Base-by-base conservation (phyloP, 805 yeast species). In the Suhomyces faveliae region DNA sequence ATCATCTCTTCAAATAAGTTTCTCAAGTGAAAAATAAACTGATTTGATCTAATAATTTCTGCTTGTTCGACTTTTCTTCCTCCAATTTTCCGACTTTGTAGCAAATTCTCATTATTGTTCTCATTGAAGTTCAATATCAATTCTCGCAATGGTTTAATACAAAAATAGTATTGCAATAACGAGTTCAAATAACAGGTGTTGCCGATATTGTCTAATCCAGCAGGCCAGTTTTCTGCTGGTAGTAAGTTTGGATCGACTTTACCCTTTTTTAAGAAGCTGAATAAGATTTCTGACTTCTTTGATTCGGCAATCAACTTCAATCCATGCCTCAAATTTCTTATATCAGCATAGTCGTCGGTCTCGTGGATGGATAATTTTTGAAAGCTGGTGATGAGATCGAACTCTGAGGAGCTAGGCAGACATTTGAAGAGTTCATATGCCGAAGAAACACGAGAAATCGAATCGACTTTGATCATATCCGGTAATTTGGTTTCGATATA, bases 131-230 rank as follows among this genome's bases (percentile, higher is more conserved):
- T 57, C 45, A 87, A 56, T 15, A 89, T 76, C 50, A 78, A 76
- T 2, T 85, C 80, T 49, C 97, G 76, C 35, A 94, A 70, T 0
- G 97, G 97, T 47, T 81, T 80, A 40, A 94, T 80, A 5, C 89
- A 86, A 69, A 90, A 94, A 64, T 89, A 92, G 60, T 86, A 92
- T 62, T 92, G 99, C 37, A 92, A 69, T 42, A 94, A 72, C 0
- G 98, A 92, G 63, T 94, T 92, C 64, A 94, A 46, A 57, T 91
- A 91, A 66, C 99, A 94, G 0, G 99, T 92, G 62, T 94, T 94
- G 20, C 99, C 99, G 52, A 90, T 91, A 62, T 94, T 94, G 65
- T 86, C 88, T 60, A 94, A 74, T 0, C 99, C 99, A 3, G 89
- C 88, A 0, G 99, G 99, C 80, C 92, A 84, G 43, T 80, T 77